These are phyloP conservation scores for Aechmea fasciata DNA, from an alignment of 176 grass and related monocot genomes.

Conservation along the genomic window DNA sequence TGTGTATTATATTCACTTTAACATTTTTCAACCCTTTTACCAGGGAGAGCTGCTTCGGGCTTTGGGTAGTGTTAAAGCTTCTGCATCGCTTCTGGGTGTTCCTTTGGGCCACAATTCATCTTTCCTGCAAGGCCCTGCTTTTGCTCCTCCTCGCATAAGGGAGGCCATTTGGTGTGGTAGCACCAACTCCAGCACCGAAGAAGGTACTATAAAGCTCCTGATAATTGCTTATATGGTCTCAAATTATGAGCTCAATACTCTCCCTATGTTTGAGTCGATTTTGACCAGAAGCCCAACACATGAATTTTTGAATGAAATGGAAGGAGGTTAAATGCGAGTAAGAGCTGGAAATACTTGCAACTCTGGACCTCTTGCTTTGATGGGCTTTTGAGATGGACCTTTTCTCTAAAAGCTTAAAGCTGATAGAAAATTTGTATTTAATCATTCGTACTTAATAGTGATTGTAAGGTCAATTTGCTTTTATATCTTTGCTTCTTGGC, in stretches of 20 bases:
- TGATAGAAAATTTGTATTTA: too few relatives aligned
- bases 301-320: too few relatives aligned
- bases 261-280: too few relatives aligned
- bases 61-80: constrained; percentile 60
- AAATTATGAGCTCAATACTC: too few relatives aligned
- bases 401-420: too few relatives aligned
- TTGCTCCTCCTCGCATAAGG: constrained; percentile 93
- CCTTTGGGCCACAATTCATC: constrained; percentile 97
- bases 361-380: too few relatives aligned
- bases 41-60: constrained; percentile 78
- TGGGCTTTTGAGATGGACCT: too few relatives aligned
- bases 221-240: neutral
- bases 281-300: too few relatives aligned
- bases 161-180: constrained; percentile 99
- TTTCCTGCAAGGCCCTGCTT: constrained; percentile 91
- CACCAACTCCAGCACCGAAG: constrained; percentile 93
- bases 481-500: neutral
- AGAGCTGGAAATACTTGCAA: too few relatives aligned
- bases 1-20: neutral
- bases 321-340: too few relatives aligned
- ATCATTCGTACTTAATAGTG: too few relatives aligned
- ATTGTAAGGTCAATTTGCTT: too few relatives aligned
- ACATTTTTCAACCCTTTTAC: constrained; percentile 8
- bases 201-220: constrained; percentile 33
- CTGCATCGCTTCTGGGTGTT: constrained; percentile 67